A percentile compares a stretch with the other conserved stretches of the same genome.
phyloP scores from a whole-genome alignment of 257 asterid species.

The Oldenlandia corymbosa region DNA sequence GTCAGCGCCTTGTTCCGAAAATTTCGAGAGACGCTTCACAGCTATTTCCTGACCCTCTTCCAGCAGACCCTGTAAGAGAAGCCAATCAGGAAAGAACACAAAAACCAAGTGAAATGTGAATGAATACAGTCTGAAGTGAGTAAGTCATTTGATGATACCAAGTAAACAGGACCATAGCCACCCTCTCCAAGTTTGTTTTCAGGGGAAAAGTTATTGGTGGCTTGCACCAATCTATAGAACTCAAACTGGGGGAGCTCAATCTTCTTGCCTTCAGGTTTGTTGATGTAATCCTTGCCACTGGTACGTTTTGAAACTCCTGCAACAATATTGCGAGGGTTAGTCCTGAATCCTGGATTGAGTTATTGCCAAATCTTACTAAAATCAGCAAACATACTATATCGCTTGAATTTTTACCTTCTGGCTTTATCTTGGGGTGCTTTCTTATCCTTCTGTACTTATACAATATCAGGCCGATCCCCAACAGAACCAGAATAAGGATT shows the following conservation, averaged over 20 bases:
- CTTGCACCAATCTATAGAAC: constrained; percentile 18
- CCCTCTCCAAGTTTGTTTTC: constrained; percentile 40
- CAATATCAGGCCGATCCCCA: constrained; percentile 9
- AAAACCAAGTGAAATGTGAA: too few species aligned
- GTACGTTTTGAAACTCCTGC: constrained; percentile 6
- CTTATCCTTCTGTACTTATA: constrained; percentile 2
- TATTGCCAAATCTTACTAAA: background rate
- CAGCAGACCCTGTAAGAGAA: constrained; percentile 22
- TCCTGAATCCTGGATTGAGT: background rate
- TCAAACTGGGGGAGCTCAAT: constrained; percentile 24
- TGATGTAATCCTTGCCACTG: background rate
- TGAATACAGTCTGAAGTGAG: background rate
- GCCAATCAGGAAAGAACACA: background rate
- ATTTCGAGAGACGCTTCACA: constrained; percentile 32
- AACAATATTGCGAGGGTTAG: background rate
- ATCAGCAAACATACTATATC: background rate
- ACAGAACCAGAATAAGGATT: constrained; percentile 1
- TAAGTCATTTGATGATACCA: constrained; percentile 24
- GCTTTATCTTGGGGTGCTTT: constrained; percentile 8
- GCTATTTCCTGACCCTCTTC: constrained; percentile 34
- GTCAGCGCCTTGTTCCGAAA: constrained; percentile 26
- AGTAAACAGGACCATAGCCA: constrained; percentile 42
- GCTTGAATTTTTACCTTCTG: constrained; percentile 4
- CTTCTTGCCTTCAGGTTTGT: background rate
- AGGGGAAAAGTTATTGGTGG: constrained; percentile 27